Evolutionary conservation across 352 stramenopile genomes (phyloP).

Genomic region (Pythium dissimile): DNA sequence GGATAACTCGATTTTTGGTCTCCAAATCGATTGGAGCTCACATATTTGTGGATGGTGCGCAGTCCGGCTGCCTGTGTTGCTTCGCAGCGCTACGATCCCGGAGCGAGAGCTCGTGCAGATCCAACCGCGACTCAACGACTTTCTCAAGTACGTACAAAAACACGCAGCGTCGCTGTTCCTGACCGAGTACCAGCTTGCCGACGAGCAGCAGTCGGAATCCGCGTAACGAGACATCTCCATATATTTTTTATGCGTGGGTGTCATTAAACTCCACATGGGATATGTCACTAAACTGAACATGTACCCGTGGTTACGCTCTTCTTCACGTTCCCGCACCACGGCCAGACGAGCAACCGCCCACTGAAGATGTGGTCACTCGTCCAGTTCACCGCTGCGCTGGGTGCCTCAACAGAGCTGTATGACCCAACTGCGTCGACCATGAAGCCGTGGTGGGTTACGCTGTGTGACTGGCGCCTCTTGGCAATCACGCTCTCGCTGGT

Average conservation of each 20-base stretch:
- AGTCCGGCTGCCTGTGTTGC: slow-evolving; percentile 80
- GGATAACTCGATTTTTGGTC: neutral
- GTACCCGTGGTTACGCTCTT: neutral
- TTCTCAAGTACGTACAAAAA: slow-evolving; percentile 83
- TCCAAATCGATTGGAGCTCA: neutral
- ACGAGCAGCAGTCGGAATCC: slow-evolving; percentile 48
- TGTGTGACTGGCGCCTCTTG: slow-evolving; percentile 24
- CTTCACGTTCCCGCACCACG: neutral
- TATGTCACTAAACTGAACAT: slow-evolving; percentile 13
- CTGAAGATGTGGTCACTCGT: slow-evolving; percentile 13
- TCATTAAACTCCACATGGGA: neutral
- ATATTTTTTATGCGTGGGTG: slow-evolving; percentile 4
- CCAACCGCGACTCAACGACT: slow-evolving; percentile 73
- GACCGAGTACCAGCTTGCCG: slow-evolving; percentile 55
- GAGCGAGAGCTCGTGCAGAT: slow-evolving; percentile 60
- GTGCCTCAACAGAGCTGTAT: slow-evolving; percentile 4
- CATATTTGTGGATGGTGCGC: neutral
- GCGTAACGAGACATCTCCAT: too few relatives aligned
- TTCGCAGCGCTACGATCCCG: slow-evolving; percentile 56
- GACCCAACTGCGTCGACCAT: neutral
- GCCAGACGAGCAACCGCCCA: too few relatives aligned
- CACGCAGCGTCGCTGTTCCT: slow-evolving; percentile 68
- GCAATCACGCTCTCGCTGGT: slow-evolving; percentile 35
- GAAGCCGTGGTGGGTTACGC: slow-evolving; percentile 21
- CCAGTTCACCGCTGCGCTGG: neutral